Conservation (phyloP, 164 flowering plant genomes). For the Nymphaea thermarum region DNA sequence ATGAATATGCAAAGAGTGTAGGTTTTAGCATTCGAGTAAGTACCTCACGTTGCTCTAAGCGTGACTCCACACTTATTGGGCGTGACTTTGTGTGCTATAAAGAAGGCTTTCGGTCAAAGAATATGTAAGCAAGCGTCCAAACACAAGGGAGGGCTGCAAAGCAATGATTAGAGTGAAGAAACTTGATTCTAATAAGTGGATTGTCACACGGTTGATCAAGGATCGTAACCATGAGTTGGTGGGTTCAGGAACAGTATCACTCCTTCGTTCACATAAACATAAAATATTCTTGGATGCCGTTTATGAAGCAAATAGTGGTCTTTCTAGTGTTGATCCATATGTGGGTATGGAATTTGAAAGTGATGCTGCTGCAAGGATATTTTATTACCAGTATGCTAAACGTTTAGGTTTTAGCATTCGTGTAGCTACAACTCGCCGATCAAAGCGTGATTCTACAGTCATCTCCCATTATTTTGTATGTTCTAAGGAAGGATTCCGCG, state of each 20-base stretch:
- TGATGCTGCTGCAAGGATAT: constrained; percentile 5
- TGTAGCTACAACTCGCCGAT: background rate
- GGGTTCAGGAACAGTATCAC: constrained; percentile 49
- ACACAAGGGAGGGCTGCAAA: constrained; percentile 36
- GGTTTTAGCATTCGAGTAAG: constrained; percentile 50
- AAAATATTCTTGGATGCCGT: background rate
- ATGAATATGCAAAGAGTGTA: constrained; percentile 47
- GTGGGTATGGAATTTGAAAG: constrained; percentile 9
- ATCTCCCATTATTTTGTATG: constrained; percentile 6
- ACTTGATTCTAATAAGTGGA: constrained; percentile 48
- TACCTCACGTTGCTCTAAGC: constrained; percentile 31
- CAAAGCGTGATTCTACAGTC: constrained; percentile 12
- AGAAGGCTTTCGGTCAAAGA: constrained; percentile 32
- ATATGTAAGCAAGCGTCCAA: constrained; percentile 10
- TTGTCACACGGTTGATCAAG: constrained; percentile 48
- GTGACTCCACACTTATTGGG: constrained; percentile 25
- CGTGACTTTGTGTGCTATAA: constrained; percentile 51
- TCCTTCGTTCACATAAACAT: constrained; percentile 28
- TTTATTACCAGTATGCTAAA: constrained; percentile 7
- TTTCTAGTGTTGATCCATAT: constrained; percentile 5
- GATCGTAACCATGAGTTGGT: constrained; percentile 58
- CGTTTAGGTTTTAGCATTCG: constrained; percentile 6
- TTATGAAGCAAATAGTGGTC: background rate
- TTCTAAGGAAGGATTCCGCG: constrained; percentile 8
- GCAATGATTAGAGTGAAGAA: constrained; percentile 56